Base-by-base conservation (phyloP, 2,329 filamentous ascomycete genomes). In the Talaromyces amestolkiae region DNA sequence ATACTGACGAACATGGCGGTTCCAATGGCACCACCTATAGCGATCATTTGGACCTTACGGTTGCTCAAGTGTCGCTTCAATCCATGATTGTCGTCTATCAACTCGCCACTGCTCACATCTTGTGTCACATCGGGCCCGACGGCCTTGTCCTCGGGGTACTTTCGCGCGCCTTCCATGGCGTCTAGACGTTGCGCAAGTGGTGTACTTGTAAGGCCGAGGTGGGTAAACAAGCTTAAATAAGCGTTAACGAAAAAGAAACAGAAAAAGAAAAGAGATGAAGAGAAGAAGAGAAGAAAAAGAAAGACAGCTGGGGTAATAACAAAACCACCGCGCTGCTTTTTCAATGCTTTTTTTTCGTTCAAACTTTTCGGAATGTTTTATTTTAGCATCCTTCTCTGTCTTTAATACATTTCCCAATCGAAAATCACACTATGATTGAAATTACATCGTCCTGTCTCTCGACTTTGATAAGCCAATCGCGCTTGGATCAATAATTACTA, bases 1-100 rank as follows among this genome's bases (percentile, higher is more conserved):
- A 80, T 80, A 67, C 72, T 75, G 45, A 79, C 75, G 66, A 79
- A 78, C 10, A 80, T 70, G 15, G 74, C 76, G 0, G 73, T 77
- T 51, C 78, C 76, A 37, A 80, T 78, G 2, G 76, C 76, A 22
- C 78, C 78, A 22, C 78, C 78, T 53, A 80, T 80, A 33, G 77
- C 78, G 56, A 80, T 67, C 49, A 65, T 58, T 37, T 62, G 59
- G 15, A 65, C 24, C n/a, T 65, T 65, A 43, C 65, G 65, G 24
- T 67, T 65, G n/a, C 56, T 45, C 47, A 67, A 27, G 31, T 67
- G 65, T 62, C 65, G 65, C 65, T 58, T 67, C 33, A 67, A 47
- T 35, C 65, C 65, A 51, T 67, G 58, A 19, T 65, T 65, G 24
- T 65, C 63, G 47, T 56, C 39, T 11, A 67, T 22, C n/a, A 65